Evolutionary conservation across 1,139 yeast genomes (phyloP).

Genomic region (Yamadazyma spencermartinsiae): DNA sequence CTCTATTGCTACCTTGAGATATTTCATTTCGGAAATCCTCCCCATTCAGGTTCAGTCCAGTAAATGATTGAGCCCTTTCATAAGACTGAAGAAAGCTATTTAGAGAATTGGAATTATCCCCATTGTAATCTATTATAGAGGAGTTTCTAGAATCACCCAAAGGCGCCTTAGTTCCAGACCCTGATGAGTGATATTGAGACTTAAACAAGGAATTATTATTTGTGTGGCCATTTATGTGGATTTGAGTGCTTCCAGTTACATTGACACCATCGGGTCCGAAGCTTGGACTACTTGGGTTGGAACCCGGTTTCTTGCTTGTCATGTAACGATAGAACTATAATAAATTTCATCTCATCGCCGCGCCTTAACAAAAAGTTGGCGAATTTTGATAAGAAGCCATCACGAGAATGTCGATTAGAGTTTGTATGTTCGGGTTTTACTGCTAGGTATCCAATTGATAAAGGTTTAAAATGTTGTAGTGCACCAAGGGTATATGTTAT

Average conservation of each 20-base stretch:
- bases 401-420: too few relatives aligned
- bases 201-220: conserved; percentile 2
- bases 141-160: conserved; percentile 1
- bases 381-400: too few relatives aligned
- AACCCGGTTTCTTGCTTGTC: too few relatives aligned
- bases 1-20: conserved; percentile 21
- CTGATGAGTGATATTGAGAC: not conserved
- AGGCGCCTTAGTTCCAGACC: not conserved
- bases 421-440: too few relatives aligned
- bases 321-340: too few relatives aligned
- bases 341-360: too few relatives aligned
- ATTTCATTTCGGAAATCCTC: too few relatives aligned
- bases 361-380: too few relatives aligned
- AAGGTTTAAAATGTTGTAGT: too few relatives aligned
- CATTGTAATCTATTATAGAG: not conserved
- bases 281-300: not conserved
- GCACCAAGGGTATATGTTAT: too few relatives aligned
- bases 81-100: conserved; percentile 78
- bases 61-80: conserved; percentile 69
- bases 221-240: not conserved
- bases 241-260: not conserved
- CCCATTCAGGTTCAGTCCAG: conserved; percentile 24
- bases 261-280: not conserved
- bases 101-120: conserved; percentile 51
- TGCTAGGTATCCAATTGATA: too few relatives aligned